Evolutionary conservation across 768 basidiomycete genomes (phyloP), one percentile per base, ranked within the genome.

Genomic region (Terana coerulea): DNA sequence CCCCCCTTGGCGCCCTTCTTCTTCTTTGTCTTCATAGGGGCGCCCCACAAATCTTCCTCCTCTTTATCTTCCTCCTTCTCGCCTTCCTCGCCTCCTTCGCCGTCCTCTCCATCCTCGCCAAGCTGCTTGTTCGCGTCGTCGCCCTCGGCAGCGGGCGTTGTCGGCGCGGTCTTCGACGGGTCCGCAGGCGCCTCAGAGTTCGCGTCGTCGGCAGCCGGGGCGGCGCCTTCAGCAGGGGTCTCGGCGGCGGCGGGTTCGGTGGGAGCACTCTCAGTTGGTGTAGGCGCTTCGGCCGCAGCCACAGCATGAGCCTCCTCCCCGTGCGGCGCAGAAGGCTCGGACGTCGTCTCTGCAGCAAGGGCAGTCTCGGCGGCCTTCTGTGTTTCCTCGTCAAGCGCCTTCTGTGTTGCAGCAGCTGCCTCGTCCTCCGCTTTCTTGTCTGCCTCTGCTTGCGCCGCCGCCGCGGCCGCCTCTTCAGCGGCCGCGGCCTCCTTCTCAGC

Each of bases 381-480:
- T 25, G 5, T 31, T 29, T 40, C 47, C 10, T 25, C 35, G 12
- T 9, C 19, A 8, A 12, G 8, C 28, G 14, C 44, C 28, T 15
- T 14, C 44, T 46, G 9, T 19, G 51, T 5, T 39, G 7, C 47
- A 14, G 31, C 37, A 19, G 47, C 42, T 22, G 35, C 35, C 26
- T 14, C 45, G 40, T 39, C 51, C 26, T 54, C 55, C 53, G 50
- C 50, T 54, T 64, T 63, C 46, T 57, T 57, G 2, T 51, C 52
- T 42, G 62, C 61, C 39, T 59, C 57, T 52, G 57, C 56, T 46
- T 61, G 58, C 17, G 33, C 34, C 6, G 49, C 44, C 9, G 51
- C 50, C 21, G 34, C 58, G 11, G 54, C 57, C 49, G 49, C 59
- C 46, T 67, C 66, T 40, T 61, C 61, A 24, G 59, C 57, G 53